These are phyloP conservation scores for Thozetella sp. DNA, from an alignment of 495 filamentous ascomycete genomes.

Conservation along the genomic window DNA sequence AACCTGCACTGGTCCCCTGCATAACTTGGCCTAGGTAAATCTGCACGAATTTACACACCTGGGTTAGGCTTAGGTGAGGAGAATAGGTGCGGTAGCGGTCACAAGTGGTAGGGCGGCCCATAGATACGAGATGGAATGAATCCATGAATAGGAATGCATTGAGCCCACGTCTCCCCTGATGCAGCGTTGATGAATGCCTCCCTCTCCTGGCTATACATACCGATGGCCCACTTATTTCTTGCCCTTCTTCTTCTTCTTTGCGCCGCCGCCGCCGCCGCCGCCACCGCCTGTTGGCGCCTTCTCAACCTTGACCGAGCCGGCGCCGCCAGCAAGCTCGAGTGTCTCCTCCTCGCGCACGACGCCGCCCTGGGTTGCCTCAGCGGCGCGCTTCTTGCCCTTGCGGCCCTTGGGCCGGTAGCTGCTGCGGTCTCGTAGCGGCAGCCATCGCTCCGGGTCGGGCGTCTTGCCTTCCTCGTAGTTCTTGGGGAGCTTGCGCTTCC, in stretches of 20 bases:
- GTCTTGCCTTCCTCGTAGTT: conserved; percentile 73
- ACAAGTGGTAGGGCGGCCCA: too few relatives aligned
- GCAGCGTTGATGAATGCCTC: too few relatives aligned
- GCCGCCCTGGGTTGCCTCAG: conserved; percentile 84
- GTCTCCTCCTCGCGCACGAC: conserved; percentile 68
- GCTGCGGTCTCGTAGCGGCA: conserved; percentile 86
- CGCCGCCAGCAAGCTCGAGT: conserved; percentile 62
- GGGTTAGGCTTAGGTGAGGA: too few relatives aligned
- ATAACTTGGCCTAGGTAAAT: too few relatives aligned
- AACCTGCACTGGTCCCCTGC: too few relatives aligned
- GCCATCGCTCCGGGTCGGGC: conserved; percentile 88
- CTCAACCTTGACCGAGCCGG: conserved; percentile 59
- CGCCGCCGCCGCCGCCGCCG: conserved; percentile 38
- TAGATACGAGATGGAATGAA: too few relatives aligned
- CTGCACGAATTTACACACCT: too few relatives aligned
- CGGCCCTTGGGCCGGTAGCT: conserved; percentile 87
- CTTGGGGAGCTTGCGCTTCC: conserved; percentile 76
- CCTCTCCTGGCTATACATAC: too few relatives aligned
- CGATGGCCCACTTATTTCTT: conserved; percentile 59
- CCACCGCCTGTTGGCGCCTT: conserved; percentile 47
- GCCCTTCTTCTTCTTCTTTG: conserved; percentile 73
- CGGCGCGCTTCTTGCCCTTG: conserved; percentile 83
- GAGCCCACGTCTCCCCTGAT: too few relatives aligned
- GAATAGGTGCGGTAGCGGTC: too few relatives aligned
- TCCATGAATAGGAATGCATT: too few relatives aligned